Base-by-base conservation (phyloP, 345 rosid genomes). In the Aquilaria malaccensis region DNA sequence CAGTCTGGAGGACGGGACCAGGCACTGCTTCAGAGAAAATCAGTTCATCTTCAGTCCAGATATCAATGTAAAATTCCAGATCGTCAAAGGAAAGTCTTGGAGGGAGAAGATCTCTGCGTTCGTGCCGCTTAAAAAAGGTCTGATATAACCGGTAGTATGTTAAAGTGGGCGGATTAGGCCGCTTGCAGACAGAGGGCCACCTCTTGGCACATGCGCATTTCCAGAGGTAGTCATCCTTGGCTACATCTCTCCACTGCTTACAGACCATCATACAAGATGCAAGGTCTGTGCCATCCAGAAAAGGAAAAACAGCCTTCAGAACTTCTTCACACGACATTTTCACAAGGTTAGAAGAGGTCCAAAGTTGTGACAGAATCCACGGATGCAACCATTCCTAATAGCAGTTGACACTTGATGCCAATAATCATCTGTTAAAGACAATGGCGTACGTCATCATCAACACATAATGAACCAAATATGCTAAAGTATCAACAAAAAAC, bases 101-200 rank as follows among this genome's bases (percentile, higher is more conserved):
- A 15, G 97, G 96, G 48, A 72, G 93, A 43, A 85, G 80, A 0
- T 68, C 33, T 57, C 79, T 83, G 33, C 63, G 80, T 10, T 57
- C 59, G 58, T 74, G 81, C 43, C 78, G 86, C 54, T 79, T 88
- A 59, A 79, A 73, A 73, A 86, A 90, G 52, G 66, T 82, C 53
- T 81, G 86, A 61, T 79, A 90, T 15, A 94, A 76, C 74, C 78
- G 85, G 79, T 77, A 78, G 73, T 90, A 90, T 22, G 92, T 83
- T 12, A 59, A 68, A 3, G 88, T 75, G 11, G 84, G 93, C 22
- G 95, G 92, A 62, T 30, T 77, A 4, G 80, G 76, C 13, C 80
- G 83, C 77, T 85, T 90, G 82, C 95, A 86, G 72, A 85, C 66
- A 0, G 96, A 90, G 67, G 97, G 99, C 99, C 99, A 94, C 77